Evolutionary conservation across 1,284 basidiomycete genomes (phyloP).

Genomic region (Ustilago trichophora): DNA sequence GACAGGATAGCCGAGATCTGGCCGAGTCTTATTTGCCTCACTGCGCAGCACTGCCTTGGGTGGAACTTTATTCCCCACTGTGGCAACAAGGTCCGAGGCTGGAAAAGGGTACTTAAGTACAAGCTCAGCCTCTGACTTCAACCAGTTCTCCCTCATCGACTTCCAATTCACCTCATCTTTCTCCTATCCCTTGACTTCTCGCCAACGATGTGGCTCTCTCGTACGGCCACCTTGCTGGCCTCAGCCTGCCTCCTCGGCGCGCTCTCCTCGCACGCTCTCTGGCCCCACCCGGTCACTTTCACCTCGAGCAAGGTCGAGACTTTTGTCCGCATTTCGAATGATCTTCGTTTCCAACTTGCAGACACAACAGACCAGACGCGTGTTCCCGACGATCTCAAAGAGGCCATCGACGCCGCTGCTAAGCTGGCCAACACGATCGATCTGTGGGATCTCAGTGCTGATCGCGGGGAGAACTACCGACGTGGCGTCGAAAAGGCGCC

Average conservation of each 20-base stretch:
- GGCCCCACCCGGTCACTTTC: slow-evolving; percentile 69
- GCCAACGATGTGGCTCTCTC: slow-evolving; percentile 13
- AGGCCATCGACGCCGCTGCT: slow-evolving; percentile 69
- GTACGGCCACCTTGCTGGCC: slow-evolving; percentile 8
- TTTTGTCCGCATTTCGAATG: slow-evolving; percentile 69
- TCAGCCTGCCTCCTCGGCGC: slow-evolving; percentile 15
- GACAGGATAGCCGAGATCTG: no score
- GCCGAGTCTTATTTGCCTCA: no score
- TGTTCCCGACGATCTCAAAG: slow-evolving; percentile 68
- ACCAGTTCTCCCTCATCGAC: no score
- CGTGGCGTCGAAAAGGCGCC: slow-evolving; percentile 63
- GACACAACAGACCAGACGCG: slow-evolving; percentile 49
- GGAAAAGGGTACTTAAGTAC: neutral
- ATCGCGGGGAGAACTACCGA: slow-evolving; percentile 70
- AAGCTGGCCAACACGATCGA: slow-evolving; percentile 67
- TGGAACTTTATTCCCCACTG: no score
- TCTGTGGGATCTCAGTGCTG: slow-evolving; percentile 71
- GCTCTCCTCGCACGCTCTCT: slow-evolving; percentile 31
- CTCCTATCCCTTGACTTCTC: neutral
- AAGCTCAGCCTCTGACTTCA: no score
- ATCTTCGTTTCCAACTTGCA: slow-evolving; percentile 70
- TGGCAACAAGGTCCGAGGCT: no score
- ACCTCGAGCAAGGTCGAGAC: slow-evolving; percentile 70
- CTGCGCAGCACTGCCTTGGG: no score
- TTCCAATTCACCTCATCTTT: neutral